phyloP scores from a whole-genome alignment of 2,329 filamentous ascomycete species.

The Cercospora zeina region DNA sequence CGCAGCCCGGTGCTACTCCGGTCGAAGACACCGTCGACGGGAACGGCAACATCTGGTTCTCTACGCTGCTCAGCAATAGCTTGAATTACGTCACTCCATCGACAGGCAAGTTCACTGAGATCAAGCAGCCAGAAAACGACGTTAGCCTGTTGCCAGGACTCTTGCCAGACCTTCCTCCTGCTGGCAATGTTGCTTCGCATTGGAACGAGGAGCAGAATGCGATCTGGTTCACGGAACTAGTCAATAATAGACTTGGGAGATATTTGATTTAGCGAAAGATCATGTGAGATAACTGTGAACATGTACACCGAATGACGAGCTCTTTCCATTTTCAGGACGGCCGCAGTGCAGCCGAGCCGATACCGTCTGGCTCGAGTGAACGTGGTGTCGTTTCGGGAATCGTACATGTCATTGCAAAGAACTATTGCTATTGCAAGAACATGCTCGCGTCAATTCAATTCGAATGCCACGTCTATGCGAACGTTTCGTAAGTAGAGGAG shows the following conservation, averaged over 20 bases:
- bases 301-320: background rate
- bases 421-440: too few species aligned
- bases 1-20: slow-evolving; percentile 25
- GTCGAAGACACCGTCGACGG: slow-evolving; percentile 28
- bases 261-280: slow-evolving; percentile 20
- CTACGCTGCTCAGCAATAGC: slow-evolving; percentile 25
- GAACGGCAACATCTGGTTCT: slow-evolving; percentile 31
- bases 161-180: slow-evolving; percentile 26
- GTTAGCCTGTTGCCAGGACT: slow-evolving; percentile 19
- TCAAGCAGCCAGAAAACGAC: slow-evolving; percentile 25
- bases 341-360: background rate
- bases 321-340: background rate
- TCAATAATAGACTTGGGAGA: slow-evolving; percentile 27
- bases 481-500: background rate
- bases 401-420: background rate
- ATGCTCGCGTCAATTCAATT: background rate
- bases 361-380: background rate
- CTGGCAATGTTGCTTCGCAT: slow-evolving; percentile 28
- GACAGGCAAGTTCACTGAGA: slow-evolving; percentile 24
- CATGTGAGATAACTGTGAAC: too few species aligned
- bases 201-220: slow-evolving; percentile 24
- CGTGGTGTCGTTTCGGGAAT: background rate
- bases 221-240: slow-evolving; percentile 29
- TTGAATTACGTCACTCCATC: slow-evolving; percentile 29
- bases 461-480: background rate